These are phyloP conservation scores for Simmondsia chinensis DNA, from an alignment of 148 eudicot genomes.

Conservation along the genomic window DNA sequence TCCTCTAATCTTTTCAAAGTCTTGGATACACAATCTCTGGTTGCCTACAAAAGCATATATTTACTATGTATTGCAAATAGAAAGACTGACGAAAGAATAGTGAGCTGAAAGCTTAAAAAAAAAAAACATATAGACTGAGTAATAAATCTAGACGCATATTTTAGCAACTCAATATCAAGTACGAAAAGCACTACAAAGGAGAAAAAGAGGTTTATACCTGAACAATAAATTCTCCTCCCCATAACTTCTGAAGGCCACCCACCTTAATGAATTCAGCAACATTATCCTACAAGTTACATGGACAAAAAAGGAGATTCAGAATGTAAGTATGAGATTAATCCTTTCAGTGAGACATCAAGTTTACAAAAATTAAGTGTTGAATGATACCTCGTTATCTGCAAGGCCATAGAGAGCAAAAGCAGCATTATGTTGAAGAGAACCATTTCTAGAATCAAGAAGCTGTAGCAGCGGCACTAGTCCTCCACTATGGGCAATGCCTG, in stretches of 20 bases:
- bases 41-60: slow-evolving; percentile 41
- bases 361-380: not conserved
- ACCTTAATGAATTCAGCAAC: slow-evolving; percentile 58
- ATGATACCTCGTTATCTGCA: slow-evolving; percentile 69
- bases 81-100: not conserved
- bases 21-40: slow-evolving; percentile 83
- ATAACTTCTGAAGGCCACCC: slow-evolving; percentile 83
- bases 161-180: not conserved
- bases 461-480: slow-evolving; percentile 21
- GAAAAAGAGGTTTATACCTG: slow-evolving; percentile 35
- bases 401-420: slow-evolving; percentile 31
- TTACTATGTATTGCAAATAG: not conserved
- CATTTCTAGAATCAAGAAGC: slow-evolving; percentile 25
- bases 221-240: slow-evolving; percentile 79
- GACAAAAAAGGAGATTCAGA: not conserved
- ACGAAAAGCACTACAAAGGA: not conserved
- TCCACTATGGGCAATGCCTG: slow-evolving; percentile 25
- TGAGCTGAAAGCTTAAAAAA: not conserved
- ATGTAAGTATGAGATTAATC: no score
- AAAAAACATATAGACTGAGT: not conserved
- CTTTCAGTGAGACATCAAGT: not conserved
- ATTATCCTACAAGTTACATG: slow-evolving; percentile 46
- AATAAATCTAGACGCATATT: not conserved
- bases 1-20: slow-evolving; percentile 90
- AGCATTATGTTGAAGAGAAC: slow-evolving; percentile 28